Base-by-base conservation (phyloP, 2,329 filamentous ascomycete genomes). In the Fusarium devonianum region DNA sequence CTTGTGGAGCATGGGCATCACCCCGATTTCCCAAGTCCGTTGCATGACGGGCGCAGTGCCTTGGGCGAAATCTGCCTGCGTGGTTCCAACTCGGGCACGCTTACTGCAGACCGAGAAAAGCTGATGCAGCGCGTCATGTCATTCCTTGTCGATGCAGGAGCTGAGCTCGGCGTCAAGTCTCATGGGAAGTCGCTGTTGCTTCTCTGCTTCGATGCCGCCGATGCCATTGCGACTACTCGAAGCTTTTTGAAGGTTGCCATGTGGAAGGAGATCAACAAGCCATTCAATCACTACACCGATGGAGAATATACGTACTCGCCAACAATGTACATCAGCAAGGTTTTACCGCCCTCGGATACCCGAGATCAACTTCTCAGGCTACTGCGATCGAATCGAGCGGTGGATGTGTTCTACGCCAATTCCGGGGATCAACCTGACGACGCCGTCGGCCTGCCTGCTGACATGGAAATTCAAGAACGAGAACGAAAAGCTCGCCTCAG, bases 261-360 rank as follows among this genome's bases (percentile, higher is more conserved):
- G 71, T 88, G 85, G 84, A 84, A 84, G 63, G 72, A 80, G 22
- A 71, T 88, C 61, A 88, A 88, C 69, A 78, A 82, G 52, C 72
- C 80, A 0, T 82, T 78, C 61, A 84, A 85, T 57, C 71, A 77
- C 51, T 84, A 77, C 67, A 79, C 69, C 2, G 73, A 79, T 30
- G 78, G 78, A 17, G 75, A 72, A 5, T 77, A 78, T 58, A 82
- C 79, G 2, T 88, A 86, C 67, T 88, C 85, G 0, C 81, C 85
- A 0, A 83, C 85, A 4, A 85, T 84, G 72, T 88, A 88, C 64
- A 75, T 85, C 14, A 61, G 67, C 25, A 78, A 77, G 32, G 65
- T 82, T 1, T 58, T 83, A 5, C 65, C 70, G 0, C 63, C 71
- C 4, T 71, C 72, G 2, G 73, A 76, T 16, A 47, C 61, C 10